Base-by-base conservation (phyloP, 1,139 yeast species). In the Candida pseudoviswanathii region DNA sequence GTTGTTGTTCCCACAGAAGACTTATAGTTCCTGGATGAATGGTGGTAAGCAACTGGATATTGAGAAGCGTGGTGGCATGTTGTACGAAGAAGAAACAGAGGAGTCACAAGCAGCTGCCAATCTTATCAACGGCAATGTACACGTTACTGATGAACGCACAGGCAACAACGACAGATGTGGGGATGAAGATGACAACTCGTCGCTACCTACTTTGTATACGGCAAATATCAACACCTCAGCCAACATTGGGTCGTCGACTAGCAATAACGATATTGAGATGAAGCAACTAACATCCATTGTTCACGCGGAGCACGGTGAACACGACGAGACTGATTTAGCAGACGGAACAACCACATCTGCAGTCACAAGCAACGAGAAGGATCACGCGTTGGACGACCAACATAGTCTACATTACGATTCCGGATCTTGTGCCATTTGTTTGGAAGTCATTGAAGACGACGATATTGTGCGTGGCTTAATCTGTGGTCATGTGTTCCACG, bases 401-500 rank as follows among this genome's bases (percentile, higher is more conserved):
- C 61, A 59, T 34, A 79, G 71, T 38, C 67, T 77, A 43, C 88
- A 81, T 61, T 84, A 73, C 57, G 80, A 84, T 33, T 84, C 89
- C 0, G 94, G 90, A n/a, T 68, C 81, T 3, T 89, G 96, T 72
- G 92, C 94, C 21, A 86, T 89, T 56, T 89, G 96, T 66, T 75
- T 88, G 47, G 96, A 88, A 47, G 62, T 70, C 8, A 77, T 86
- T 58, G 86, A 81, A 54, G 80, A 80, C 48, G 83, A 78, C 8
- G 92, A 86, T 46, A 62, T 67, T 1, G 91, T 89, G 0, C 78
- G 96, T 48, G 89, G 90, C 0, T 73, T 89, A 44, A 71, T 87
- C 8, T 89, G 96, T 68, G 94, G 94, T 2, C 96, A 89, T 66
- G 90, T 86, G 2, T 89, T 85, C 76, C 96, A 89, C 62, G 76